Evolutionary conservation across 257 asterid genomes (phyloP), one percentile per base, ranked within the genome.

Genomic region (Catharanthus roseus): DNA sequence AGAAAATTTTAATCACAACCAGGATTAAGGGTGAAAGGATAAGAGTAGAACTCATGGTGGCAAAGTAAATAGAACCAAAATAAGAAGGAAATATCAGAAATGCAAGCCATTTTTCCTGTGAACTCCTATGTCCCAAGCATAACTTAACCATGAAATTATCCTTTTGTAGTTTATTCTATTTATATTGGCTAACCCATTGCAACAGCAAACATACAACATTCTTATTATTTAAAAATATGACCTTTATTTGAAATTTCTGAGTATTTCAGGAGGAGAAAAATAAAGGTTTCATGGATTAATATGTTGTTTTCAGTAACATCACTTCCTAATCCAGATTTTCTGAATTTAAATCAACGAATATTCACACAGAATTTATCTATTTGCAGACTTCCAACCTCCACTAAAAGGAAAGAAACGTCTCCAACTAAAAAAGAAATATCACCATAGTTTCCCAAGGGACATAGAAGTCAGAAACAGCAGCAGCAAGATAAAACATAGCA

Each of bases 381-480:
- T 45, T 45, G 19, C 4, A 45, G 51, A 45, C 1, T 57, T 56
- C 39, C 67, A 68, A 53, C 69, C 13, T 23, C 8, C 31, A 0
- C 10, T 26, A 65, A 68, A 68, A 70, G 47, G 33, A 7, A 38
- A 24, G 4, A 49, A 49, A 49, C 3, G 15, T 0, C 12, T 28
- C 8, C 34, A 45, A 3, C 41, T 10, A 28, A 1, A 54, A 75
- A 68, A 33, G 23, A 65, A 65, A 51, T 16, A 74, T 78, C 87
- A 93, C 97, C 99, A 95, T 89, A 79, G 88, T 85, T 77, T 88
- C 95, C 99, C 97, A 95, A 11, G 99, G 99, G 71, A 91, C 97
- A 65, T 95, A 95, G 75, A 91, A 95, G 77, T 95, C 97, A 76
- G 99, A 95, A 77, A 91, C 97, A 51, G 97, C 97, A 72, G 99